Percentiles rank a stretch among this genome's conserved stretches.
These are phyloP conservation scores for Rhodotorula sp. DNA, from an alignment of 1,284 basidiomycete genomes.

Conservation along the genomic window DNA sequence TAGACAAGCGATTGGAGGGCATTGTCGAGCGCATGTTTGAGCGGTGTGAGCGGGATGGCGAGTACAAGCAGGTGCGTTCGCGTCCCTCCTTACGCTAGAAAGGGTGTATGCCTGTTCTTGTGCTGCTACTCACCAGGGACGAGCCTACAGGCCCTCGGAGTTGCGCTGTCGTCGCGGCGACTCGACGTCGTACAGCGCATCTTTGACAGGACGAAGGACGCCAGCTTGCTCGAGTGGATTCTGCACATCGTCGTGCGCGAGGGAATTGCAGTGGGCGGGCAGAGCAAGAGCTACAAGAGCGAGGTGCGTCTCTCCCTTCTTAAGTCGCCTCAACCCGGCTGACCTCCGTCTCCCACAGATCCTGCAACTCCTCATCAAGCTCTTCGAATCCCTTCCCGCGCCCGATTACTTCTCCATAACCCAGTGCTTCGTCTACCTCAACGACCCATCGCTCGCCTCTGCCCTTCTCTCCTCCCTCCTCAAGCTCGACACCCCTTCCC, in stretches of 20 bases:
- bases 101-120: background rate
- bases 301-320: conserved; percentile 59
- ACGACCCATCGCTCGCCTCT: conserved; percentile 71
- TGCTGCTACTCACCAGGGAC: background rate
- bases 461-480: conserved; percentile 70
- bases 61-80: conserved; percentile 77
- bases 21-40: conserved; percentile 87
- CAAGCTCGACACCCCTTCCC: conserved; percentile 23
- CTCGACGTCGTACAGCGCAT: conserved; percentile 74
- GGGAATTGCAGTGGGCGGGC: conserved; percentile 27
- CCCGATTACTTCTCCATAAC: conserved; percentile 75
- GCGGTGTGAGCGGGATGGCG: conserved; percentile 78
- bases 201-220: conserved; percentile 62
- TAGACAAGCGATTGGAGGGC: conserved; percentile 60
- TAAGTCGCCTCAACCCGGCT: background rate
- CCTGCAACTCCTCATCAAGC: conserved; percentile 66
- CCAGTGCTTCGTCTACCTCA: conserved; percentile 82
- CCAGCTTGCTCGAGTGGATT: conserved; percentile 78
- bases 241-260: conserved; percentile 61
- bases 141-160: conserved; percentile 74
- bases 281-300: conserved; percentile 65
- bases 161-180: conserved; percentile 84
- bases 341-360: conserved; percentile 47
- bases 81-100: background rate
- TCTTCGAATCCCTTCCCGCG: conserved; percentile 73